phyloP scores from a whole-genome alignment of 176 grass and related monocot species.

The Aegilops sharonensis region DNA sequence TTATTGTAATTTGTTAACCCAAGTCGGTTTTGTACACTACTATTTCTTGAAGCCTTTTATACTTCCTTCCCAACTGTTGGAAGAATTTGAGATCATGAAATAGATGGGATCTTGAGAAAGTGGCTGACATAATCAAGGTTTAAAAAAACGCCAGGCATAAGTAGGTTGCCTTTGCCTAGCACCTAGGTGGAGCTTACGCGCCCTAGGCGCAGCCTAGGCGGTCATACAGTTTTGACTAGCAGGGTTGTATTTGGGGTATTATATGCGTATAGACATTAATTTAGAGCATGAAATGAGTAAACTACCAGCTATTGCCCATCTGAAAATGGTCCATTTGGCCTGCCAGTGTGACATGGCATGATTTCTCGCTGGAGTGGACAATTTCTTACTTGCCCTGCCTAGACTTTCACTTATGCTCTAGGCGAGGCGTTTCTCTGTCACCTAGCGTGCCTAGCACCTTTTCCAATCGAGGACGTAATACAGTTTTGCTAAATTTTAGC shows the following conservation, averaged over 20 bases:
- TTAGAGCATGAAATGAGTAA: neutral
- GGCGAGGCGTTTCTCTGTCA: neutral
- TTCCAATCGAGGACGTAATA: neutral
- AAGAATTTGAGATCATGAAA: neutral
- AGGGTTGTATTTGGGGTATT: neutral
- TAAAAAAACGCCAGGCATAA: neutral
- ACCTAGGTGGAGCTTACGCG: neutral
- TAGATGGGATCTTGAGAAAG: neutral
- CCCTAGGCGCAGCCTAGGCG: neutral
- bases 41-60: neutral
- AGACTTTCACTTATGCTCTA: neutral
- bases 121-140: neutral
- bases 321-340: neutral
- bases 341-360: neutral
- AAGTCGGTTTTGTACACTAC: neutral
- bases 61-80: neutral
- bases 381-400: neutral
- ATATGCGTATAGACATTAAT: neutral
- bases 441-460: neutral
- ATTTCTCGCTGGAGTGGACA: neutral
- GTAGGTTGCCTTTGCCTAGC: neutral
- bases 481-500: conserved; percentile 15
- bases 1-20: neutral
- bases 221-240: neutral
- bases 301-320: neutral